These are phyloP conservation scores for Phaffia rhodozyma DNA, from an alignment of 1,284 basidiomycete genomes.

Conservation along the genomic window DNA sequence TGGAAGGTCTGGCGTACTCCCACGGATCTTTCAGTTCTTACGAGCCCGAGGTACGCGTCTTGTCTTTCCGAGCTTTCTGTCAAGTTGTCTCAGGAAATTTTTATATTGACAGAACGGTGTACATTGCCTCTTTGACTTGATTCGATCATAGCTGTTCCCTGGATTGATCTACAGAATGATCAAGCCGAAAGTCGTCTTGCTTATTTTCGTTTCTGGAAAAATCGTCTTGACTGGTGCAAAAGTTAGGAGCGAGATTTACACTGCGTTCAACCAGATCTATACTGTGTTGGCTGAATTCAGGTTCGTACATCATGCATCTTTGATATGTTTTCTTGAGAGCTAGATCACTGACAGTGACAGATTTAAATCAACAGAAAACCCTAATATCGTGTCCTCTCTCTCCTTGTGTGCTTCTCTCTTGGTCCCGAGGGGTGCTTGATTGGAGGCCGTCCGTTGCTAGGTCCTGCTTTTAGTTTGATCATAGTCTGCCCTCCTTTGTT, in stretches of 20 bases:
- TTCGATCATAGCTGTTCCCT: conserved; percentile 67
- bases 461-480: too few species aligned
- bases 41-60: conserved; percentile 74
- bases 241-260: conserved; percentile 98
- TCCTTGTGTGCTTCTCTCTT: too few species aligned
- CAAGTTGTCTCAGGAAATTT: conserved; percentile 22
- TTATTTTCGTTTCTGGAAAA: conserved; percentile 99
- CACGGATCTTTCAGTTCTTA: conserved; percentile 98
- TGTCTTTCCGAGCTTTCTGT: not conserved
- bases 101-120: conserved; percentile 22
- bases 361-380: too few species aligned
- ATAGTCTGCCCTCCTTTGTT: too few species aligned
- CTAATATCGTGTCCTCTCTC: too few species aligned
- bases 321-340: too few species aligned
- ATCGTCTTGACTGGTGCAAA: conserved; percentile 98
- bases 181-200: conserved; percentile 95
- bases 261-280: conserved; percentile 98
- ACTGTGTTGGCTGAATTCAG: conserved; percentile 83
- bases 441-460: too few species aligned
- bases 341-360: too few species aligned
- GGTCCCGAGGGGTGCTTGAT: too few species aligned
- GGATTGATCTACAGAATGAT: conserved; percentile 99
- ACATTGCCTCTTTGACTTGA: not conserved
- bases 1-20: conserved; percentile 94
- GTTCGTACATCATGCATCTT: conserved; percentile 8